Base-by-base conservation (phyloP, 2,329 filamentous ascomycete species). In the Xylaria arbuscula region DNA sequence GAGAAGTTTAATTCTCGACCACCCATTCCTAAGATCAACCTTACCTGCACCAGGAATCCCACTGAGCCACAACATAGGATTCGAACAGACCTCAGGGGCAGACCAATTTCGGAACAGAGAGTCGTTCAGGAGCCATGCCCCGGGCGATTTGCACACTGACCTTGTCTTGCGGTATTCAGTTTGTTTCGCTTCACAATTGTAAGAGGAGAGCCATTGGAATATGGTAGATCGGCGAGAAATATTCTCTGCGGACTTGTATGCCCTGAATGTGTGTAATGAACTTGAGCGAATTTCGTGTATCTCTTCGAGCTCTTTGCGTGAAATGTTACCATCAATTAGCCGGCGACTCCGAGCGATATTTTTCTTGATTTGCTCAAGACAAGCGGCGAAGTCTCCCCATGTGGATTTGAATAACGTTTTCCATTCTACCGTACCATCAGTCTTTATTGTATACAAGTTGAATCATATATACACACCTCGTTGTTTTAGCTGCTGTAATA, bases 1-100 rank as follows among this genome's bases (percentile, higher is more conserved):
- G 57, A 24, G 59, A 13, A 40, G 38, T n/a, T 47, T 28, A 13
- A n/a, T 32, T 11, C 13, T 32, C 19, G 7, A 17, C 38, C n/a
- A 62, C 7, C 6, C 0, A 32, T n/a, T 58, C n/a, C 15, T n/a
- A 34, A 11, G 9, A 22, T 50, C 1, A 48, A 10, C 57, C 73
- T 69, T 72, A 80, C 81, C 80, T 55, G 80, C 79, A 9, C 81
- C 81, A 28, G 80, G 80, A 11, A 78, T 81, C 2, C 81, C 81
- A 67, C 76, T 79, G 1, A 83, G 63, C 80, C 81, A 82, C 11
- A 82, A 54, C 28, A 80, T 66, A 9, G 78, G 76, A 3, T 70
- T 42, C 3, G 62, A 63, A 45, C 67, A 67, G 34, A 56, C 68
- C n/a, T 54, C 62, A 17, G 70, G 64, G 36, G 73, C 67, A 40